Base-by-base conservation (phyloP, 495 filamentous ascomycete species). In the Penicillium nucicola region DNA sequence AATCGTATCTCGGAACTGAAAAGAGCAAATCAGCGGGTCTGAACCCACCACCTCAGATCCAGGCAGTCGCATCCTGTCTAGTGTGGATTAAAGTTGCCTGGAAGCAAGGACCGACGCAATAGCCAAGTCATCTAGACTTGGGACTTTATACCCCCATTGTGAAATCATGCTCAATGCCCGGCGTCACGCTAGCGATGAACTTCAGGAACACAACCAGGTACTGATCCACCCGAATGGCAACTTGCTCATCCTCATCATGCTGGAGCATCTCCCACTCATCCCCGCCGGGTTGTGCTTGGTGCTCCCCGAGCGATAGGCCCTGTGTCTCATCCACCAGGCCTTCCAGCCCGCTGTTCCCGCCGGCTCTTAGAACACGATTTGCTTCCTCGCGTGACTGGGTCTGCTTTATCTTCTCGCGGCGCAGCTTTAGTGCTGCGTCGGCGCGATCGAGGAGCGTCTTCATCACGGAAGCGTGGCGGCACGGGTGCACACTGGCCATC, bases 121-220 rank as follows among this genome's bases (percentile, higher is more conserved):
- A 13, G n/a, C 15, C 5, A 13, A 37, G n/a, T 9, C 22, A 5
- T 28, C 25, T 28, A 2, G 25, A 28, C 25, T 19, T n/a, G n/a
- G 4, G 5, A 37, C 25, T 17, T 69, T 67, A 97, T 23, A 98
- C 84, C 2, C 92, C 90, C 92, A 97, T 98, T 1, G 93, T 98
- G 67, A 95, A 97, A 66, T 98, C 93, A 65, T 97, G 89, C 73
- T 97, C 93, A 65, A 98, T 97, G 12, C 90, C 90, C 7, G 93
- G 93, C 18, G 92, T 97, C 20, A 98, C 92, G 52, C 88, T 92
- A 11, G 93, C 91, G 79, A 97, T 95, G 68, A 98, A 97, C 74
- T 98, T 98, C 56, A 98, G 74, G 66, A 98, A 98, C 2, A 98
- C 95, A 19, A 98, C 89, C 54, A 98, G 71, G 64, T 98, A 98